Evolutionary conservation across 768 basidiomycete species (phyloP), one percentile per base, ranked within the genome.

Genomic region (Clitopilus hobsonii): DNA sequence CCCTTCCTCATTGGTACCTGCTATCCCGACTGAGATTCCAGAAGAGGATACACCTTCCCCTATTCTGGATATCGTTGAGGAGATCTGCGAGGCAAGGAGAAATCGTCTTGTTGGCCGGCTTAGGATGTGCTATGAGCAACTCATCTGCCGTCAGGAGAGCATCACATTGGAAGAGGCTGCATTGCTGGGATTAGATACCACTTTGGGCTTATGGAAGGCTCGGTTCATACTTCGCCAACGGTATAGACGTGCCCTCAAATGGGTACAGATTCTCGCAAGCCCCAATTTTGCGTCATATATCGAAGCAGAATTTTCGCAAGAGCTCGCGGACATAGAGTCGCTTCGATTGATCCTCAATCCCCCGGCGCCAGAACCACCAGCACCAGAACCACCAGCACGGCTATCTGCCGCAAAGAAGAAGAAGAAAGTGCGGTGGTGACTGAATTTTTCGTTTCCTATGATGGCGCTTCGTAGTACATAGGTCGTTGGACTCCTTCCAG

Each of bases 131-230:
- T 59, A 51, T 22, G n/a, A n/a, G 4, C 8, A 60, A 7, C 26
- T 53, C n/a, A 29, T 22, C 5, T 6, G 13, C 1, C 53, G 49
- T 6, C 6, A 25, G 4, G 26, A 60, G 6, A 50, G 20, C 16
- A 13, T 55, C 28, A 50, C 51, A 5, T 11, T 60, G 2, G 48
- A 55, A 1, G 56, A 60, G 10, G 54, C 45, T 6, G 27, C 1
- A 10, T n/a, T 25, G 14, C 51, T 60, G 18, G 59, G 56, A 2
- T 7, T 57, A 27, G 54, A 60, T 1, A 18, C 28, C 18, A 26
- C 54, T 1, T 8, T 57, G 3, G 50, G 53, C 26, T 18, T 55
- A 18, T 23, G 32, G 32, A 36, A 36, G n/a, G 32, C 32, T 36
- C 13, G 32, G 32, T 10, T 36, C 13, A n/a, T 14, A 11, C 32